Evolutionary conservation across 129 eudicot species (phyloP), one percentile per base, ranked within the genome.

Genomic region (Centella asiatica): DNA sequence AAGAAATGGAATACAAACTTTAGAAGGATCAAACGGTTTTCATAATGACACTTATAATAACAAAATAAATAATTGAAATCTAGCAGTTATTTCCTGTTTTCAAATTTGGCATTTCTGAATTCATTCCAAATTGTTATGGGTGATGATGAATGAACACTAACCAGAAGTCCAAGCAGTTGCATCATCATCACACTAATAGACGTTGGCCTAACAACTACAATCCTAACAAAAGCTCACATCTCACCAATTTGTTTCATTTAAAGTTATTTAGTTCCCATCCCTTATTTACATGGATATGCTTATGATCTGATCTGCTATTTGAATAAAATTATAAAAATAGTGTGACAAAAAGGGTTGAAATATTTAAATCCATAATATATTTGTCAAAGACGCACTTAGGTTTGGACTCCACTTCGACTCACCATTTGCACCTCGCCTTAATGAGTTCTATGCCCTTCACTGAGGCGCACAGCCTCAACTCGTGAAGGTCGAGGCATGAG

Each of bases 121-220:
- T 56, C 15, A 56, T 31, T 58, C 37, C 40, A 25, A 58, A 58
- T 34, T 34, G 63, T 34, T 33, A 58, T 34, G 63, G 63, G 37
- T 58, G 46, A 58, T 58, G 63, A 12, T 9, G 12, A 29, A 33
- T 58, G 40, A 58, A 58, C 51, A 19, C 51, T 19, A n/a, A 46
- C 51, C 4, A 58, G 24, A 34, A 58, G 63, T 58, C 63, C 63
- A 33, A 32, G 46, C 32, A 58, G 10, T 33, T 34, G 63, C 63
- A 58, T 57, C 62, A 57, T 57, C 62, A 57, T 20, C 20, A n/a
- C 42, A 29, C 42, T 57, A 54, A 54, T 57, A 32, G 31, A 57
- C 44, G 62, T 57, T 57, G 4, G 44, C 62, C 31, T 34, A 29
- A 58, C 63, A 4, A 58, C 45, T 36, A 58, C 63, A 58, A 22